Base-by-base conservation (phyloP, 495 filamentous ascomycete species). In the Tuber indicum region DNA sequence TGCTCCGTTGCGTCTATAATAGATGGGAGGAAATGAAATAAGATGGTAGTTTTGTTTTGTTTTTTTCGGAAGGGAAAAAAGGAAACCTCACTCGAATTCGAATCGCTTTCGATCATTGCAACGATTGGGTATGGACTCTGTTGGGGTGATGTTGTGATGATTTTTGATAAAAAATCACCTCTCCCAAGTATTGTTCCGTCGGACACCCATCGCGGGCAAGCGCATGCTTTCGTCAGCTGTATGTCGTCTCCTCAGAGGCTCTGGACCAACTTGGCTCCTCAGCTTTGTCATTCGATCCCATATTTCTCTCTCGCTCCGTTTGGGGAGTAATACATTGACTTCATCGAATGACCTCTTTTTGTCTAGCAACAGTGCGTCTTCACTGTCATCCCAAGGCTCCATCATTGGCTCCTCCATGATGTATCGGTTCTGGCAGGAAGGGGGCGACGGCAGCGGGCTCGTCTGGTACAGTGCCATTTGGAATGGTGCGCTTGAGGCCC, bases 291-390 rank as follows among this genome's bases (percentile, higher is more conserved):
- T 80, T 46, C 82, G 74, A 36, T 80, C 66, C 49, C 79, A 84
- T 41, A 84, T 84, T 75, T 84, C 82, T 26, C 75, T 73, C 75
- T 84, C 82, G 36, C 74, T 80, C 71, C 77, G 77, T n/a, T 69
- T 77, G 49, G 73, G 70, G 36, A 84, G 80, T 36, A 84, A 49
- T 43, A 83, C 74, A 73, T 83, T 84, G 42, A 84, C 82, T 72
- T 84, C 82, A 46, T 84, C 79, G 76, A 84, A 84, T 32, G 77
- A 79, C 44, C 81, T 75, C n/a, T 81, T 78, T 26, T 79, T 82
- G 70, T 84, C 77, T 58, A 83, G 75, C 16, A 84, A 73, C 6
- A 84, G 77, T 41, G 66, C 80, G 72, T 84, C 82, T 73, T 84
- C 82, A 71, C 81, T 73, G n/a, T 45, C 23, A 66, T 77, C 72